phyloP scores from a whole-genome alignment of 352 stramenopile species.

The Globisporangium orthogonon region DNA sequence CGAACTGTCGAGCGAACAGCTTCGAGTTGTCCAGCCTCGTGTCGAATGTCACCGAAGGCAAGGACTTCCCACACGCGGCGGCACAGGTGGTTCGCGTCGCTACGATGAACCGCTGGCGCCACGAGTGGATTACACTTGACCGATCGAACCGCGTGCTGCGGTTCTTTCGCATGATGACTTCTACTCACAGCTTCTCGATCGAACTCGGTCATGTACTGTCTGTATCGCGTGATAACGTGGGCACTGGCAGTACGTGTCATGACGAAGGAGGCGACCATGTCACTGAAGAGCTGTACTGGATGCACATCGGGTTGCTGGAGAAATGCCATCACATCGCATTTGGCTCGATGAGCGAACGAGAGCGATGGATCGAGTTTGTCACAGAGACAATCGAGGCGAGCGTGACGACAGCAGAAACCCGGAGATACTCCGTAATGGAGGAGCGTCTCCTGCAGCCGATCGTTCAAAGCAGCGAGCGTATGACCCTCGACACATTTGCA shows the following conservation, averaged over 20 bases:
- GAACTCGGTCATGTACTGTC: constrained; percentile 23
- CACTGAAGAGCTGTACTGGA: constrained; percentile 28
- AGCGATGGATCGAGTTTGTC: constrained; percentile 25
- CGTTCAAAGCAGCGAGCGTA: constrained; percentile 8
- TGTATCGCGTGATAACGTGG: constrained; percentile 7
- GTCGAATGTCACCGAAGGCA: not conserved
- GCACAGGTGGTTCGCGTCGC: constrained; percentile 40
- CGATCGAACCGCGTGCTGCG: constrained; percentile 22
- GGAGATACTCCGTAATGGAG: not conserved
- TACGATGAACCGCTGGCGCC: constrained; percentile 28
- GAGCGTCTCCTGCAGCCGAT: constrained; percentile 15
- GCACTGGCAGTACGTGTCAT: not conserved
- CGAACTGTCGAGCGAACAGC: constrained; percentile 7
- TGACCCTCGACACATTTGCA: constrained; percentile 20
- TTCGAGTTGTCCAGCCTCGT: constrained; percentile 11
- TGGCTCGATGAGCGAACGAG: constrained; percentile 20
- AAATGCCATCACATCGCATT: constrained; percentile 51
- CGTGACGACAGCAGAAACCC: not conserved
- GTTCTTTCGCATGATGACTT: constrained; percentile 43
- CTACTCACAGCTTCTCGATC: constrained; percentile 23
- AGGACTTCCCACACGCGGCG: constrained; percentile 16
- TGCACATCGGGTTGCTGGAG: constrained; percentile 31
- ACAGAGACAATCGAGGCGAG: constrained; percentile 10
- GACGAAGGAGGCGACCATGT: not conserved
- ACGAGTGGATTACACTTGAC: constrained; percentile 53